Conservation (phyloP, 2,329 filamentous ascomycete genomes). For the Neofusicoccum sp. region DNA sequence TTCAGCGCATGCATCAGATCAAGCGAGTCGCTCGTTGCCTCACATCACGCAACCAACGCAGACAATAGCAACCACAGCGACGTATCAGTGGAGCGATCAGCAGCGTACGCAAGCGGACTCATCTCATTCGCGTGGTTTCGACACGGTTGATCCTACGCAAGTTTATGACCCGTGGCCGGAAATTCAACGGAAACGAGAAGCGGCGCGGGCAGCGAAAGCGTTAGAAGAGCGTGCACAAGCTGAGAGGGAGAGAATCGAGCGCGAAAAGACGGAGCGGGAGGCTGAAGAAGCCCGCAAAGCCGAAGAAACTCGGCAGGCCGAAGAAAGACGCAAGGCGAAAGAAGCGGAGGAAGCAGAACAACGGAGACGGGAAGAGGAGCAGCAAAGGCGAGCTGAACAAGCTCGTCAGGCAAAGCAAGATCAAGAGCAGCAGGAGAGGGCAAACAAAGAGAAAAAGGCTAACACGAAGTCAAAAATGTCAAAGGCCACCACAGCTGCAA, state of each 20-base stretch:
- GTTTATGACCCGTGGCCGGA: conserved; percentile 58
- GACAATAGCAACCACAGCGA: neutral
- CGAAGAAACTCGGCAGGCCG: conserved; percentile 26
- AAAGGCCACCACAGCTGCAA: conserved; percentile 26
- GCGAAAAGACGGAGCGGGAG: conserved; percentile 27
- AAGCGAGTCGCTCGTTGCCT: conserved; percentile 6
- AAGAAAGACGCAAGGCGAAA: conserved; percentile 31
- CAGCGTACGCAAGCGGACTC: neutral
- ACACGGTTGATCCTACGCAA: conserved; percentile 56
- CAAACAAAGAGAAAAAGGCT: conserved; percentile 23
- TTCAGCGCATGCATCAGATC: neutral
- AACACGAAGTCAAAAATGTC: conserved; percentile 33
- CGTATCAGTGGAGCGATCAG: conserved; percentile 6
- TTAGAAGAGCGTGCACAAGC: conserved; percentile 40
- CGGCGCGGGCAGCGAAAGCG: conserved; percentile 35
- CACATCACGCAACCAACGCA: conserved; percentile 13
- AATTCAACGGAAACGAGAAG: conserved; percentile 47
- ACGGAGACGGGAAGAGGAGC: conserved; percentile 21
- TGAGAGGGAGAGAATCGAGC: conserved; percentile 28
- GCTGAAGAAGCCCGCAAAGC: conserved; percentile 24
- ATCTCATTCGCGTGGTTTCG: neutral
- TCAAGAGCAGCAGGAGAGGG: neutral
- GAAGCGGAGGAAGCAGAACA: conserved; percentile 25
- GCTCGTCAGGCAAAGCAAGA: neutral
- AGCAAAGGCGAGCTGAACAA: conserved; percentile 24